phyloP scores from a whole-genome alignment of 305 asterid species.

The Salvia sclarea region DNA sequence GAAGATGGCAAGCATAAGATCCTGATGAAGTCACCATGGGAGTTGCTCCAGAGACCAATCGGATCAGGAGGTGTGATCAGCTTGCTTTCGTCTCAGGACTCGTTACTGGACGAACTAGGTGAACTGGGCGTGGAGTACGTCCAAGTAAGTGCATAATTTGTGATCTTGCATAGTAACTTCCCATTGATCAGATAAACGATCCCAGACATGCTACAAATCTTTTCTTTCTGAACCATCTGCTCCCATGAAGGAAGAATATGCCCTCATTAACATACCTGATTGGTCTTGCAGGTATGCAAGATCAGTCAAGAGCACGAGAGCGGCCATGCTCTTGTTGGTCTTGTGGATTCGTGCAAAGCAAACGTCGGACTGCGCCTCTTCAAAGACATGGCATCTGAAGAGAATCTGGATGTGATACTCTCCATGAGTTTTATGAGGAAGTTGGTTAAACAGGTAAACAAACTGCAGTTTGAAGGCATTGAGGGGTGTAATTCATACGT shows the following conservation, averaged over 20 bases:
- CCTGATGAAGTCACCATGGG: slow-evolving; percentile 96
- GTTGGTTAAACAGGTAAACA: slow-evolving; percentile 51
- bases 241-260: neutral
- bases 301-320: slow-evolving; percentile 29
- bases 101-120: slow-evolving; percentile 56
- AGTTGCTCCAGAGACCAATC: slow-evolving; percentile 72
- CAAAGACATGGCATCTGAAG: slow-evolving; percentile 41
- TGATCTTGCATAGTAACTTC: neutral
- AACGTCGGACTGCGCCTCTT: slow-evolving; percentile 55
- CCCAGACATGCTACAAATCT: neutral
- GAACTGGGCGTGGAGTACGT: slow-evolving; percentile 76
- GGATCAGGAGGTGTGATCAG: slow-evolving; percentile 82
- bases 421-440: slow-evolving; percentile 61
- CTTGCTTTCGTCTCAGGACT: slow-evolving; percentile 68
- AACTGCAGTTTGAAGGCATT: slow-evolving; percentile 59
- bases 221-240: neutral
- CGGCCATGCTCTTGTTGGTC: slow-evolving; percentile 56
- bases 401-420: slow-evolving; percentile 51
- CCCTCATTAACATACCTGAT: neutral
- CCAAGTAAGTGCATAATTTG: slow-evolving; percentile 44
- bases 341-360: slow-evolving; percentile 56
- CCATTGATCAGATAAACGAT: neutral
- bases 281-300: slow-evolving; percentile 56
- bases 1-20: slow-evolving; percentile 63
- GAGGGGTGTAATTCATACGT: slow-evolving; percentile 46